A percentile compares a stretch with the other conserved stretches of the same genome.
Evolutionary conservation across 345 rosid genomes (phyloP).

Genomic region (Brassica rapa): DNA sequence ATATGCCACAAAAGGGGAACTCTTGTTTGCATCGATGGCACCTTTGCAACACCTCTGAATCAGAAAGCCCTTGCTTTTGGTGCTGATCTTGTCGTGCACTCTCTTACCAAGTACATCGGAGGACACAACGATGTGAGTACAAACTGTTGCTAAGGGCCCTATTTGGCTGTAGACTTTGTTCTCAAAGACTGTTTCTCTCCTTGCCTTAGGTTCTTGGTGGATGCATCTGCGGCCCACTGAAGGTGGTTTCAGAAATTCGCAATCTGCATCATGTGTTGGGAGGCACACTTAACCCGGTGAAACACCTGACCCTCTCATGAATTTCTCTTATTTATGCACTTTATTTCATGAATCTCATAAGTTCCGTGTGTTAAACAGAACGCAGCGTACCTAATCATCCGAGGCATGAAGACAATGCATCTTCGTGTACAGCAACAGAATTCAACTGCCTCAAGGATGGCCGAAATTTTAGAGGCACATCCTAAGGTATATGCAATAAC

Average conservation of each 20-base stretch:
- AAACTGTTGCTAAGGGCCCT: not conserved
- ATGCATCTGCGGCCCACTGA: slow-evolving; percentile 79
- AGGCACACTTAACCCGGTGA: slow-evolving; percentile 91
- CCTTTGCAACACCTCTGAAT: slow-evolving; percentile 97
- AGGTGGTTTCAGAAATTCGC: slow-evolving; percentile 75
- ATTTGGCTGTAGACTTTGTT: not conserved
- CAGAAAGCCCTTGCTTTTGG: slow-evolving; percentile 96
- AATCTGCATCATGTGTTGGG: slow-evolving; percentile 91
- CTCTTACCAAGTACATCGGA: slow-evolving; percentile 88
- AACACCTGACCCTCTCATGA: slow-evolving; percentile 13
- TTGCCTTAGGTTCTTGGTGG: slow-evolving; percentile 86
- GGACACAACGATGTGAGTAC: slow-evolving; percentile 93
- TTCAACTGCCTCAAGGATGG: slow-evolving; percentile 89
- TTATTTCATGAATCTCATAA: slow-evolving; percentile 14
- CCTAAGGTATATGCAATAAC: slow-evolving; percentile 67
- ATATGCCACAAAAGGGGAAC: slow-evolving; percentile 91
- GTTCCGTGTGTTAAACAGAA: slow-evolving; percentile 49
- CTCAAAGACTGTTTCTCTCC: not conserved
- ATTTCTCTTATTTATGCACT: not conserved
- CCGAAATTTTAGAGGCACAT: slow-evolving; percentile 99
- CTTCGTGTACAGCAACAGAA: slow-evolving; percentile 99
- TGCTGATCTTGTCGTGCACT: slow-evolving; percentile 93
- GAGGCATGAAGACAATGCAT: slow-evolving; percentile 99
- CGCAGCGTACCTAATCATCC: slow-evolving; percentile 89
- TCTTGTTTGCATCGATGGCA: slow-evolving; percentile 95